Evolutionary conservation across 495 filamentous ascomycete species (phyloP).

Genomic region (Aspergillus affinis): DNA sequence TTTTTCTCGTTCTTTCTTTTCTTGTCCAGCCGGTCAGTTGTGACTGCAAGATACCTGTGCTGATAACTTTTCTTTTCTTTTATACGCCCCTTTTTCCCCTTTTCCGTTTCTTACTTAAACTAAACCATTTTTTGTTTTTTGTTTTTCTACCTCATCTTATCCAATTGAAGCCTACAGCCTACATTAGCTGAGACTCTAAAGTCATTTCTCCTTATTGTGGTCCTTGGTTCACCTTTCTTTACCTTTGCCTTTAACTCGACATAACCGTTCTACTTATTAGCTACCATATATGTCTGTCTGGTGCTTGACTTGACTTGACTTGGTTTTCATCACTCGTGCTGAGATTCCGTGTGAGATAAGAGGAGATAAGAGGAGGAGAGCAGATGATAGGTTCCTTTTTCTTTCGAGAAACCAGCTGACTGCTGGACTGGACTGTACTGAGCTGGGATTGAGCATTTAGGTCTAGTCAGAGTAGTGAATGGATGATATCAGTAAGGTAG

Average conservation of each 20-base stretch:
- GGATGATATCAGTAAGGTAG: no score
- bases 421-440: no score
- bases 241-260: neutral
- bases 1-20: slow-evolving; percentile 15
- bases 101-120: slow-evolving; percentile 4
- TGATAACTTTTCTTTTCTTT: slow-evolving; percentile 18
- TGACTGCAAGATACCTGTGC: slow-evolving; percentile 45
- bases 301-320: no score
- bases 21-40: slow-evolving; percentile 28
- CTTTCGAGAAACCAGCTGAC: no score
- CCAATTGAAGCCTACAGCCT: slow-evolving; percentile 8
- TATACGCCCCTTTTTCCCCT: slow-evolving; percentile 11
- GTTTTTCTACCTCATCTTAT: neutral
- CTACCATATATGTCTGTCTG: no score
- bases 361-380: no score
- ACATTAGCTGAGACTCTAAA: slow-evolving; percentile 18
- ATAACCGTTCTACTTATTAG: neutral
- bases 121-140: neutral
- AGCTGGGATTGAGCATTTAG: no score
- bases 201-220: slow-evolving; percentile 14
- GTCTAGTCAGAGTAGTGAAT: no score
- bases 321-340: neutral
- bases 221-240: neutral
- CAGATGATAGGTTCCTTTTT: no score
- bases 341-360: neutral